phyloP scores from a whole-genome alignment of 169 alveolate species.

The Eimeria acervulina region DNA sequence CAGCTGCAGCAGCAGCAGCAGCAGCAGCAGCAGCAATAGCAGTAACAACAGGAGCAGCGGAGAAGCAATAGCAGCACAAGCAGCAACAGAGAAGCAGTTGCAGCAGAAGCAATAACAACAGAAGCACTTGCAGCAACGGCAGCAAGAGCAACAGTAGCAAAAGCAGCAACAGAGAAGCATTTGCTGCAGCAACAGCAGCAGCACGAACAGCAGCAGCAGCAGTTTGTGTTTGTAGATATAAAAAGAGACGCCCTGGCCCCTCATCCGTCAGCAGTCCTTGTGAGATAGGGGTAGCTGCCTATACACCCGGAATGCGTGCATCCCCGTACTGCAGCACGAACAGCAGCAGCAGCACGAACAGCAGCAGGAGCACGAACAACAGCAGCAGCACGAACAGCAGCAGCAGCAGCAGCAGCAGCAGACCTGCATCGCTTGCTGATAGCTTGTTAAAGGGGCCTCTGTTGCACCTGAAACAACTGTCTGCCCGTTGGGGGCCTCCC shows the following conservation, averaged over 20 bases:
- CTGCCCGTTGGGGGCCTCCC: constrained; percentile 46
- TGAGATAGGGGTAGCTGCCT: too few relatives aligned
- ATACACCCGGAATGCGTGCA: too few relatives aligned
- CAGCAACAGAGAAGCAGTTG: too few relatives aligned
- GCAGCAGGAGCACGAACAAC: background rate
- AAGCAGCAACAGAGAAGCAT: background rate
- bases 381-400: too few relatives aligned
- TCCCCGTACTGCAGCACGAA: too few relatives aligned
- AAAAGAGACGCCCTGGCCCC: too few relatives aligned
- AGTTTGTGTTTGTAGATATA: too few relatives aligned
- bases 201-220: too few relatives aligned
- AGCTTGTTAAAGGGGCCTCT: constrained; percentile 25
- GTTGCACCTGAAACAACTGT: constrained; percentile 51
- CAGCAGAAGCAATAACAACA: background rate
- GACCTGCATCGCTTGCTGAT: constrained; percentile 10
- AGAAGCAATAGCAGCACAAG: too few relatives aligned
- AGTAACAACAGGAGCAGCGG: background rate
- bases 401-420: too few relatives aligned
- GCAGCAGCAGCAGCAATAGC: background rate
- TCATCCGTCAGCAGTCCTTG: too few relatives aligned
- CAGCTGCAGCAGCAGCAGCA: background rate
- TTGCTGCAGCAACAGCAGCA: background rate
- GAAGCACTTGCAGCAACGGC: background rate
- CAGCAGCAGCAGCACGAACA: too few relatives aligned
- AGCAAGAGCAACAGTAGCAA: background rate